phyloP scores from a whole-genome alignment of 495 filamentous ascomycete species.

The Hypomontagnella submonticulosa region DNA sequence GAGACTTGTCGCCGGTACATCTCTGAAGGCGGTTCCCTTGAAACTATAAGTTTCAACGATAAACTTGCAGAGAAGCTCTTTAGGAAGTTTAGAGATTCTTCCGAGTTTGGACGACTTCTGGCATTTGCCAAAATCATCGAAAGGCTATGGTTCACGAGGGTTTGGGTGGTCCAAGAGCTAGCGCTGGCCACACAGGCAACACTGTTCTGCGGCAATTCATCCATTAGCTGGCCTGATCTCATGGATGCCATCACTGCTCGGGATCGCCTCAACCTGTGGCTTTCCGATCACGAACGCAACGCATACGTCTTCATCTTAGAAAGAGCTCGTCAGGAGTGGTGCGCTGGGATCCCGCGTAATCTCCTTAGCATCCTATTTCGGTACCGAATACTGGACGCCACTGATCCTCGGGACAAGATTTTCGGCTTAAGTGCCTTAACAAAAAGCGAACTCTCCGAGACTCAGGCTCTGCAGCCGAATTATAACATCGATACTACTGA shows the following conservation, averaged over 20 bases:
- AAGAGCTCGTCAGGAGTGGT: slow-evolving; percentile 34
- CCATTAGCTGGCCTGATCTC: slow-evolving; percentile 34
- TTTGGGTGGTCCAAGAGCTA: slow-evolving; percentile 43
- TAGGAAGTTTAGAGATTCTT: slow-evolving; percentile 26
- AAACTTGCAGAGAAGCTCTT: slow-evolving; percentile 16
- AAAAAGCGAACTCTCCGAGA: slow-evolving; percentile 17
- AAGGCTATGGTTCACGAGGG: slow-evolving; percentile 40
- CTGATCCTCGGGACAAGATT: slow-evolving; percentile 37
- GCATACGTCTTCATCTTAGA: slow-evolving; percentile 35
- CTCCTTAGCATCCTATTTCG: slow-evolving; percentile 38
- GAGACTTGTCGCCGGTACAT: slow-evolving; percentile 22
- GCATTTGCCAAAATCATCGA: slow-evolving; percentile 32
- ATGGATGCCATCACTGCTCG: slow-evolving; percentile 37
- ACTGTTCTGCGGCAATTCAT: slow-evolving; percentile 29
- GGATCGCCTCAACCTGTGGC: slow-evolving; percentile 33
- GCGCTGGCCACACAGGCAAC: slow-evolving; percentile 31
- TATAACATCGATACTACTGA: slow-evolving; percentile 30
- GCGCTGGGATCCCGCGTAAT: slow-evolving; percentile 11
- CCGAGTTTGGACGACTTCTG: slow-evolving; percentile 31
- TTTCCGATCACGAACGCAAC: slow-evolving; percentile 38
- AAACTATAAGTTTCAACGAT: slow-evolving; percentile 25
- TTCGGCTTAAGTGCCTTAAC: slow-evolving; percentile 34
- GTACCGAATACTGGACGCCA: slow-evolving; percentile 37
- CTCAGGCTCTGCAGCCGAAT: slow-evolving; percentile 22
- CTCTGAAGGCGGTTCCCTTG: slow-evolving; percentile 15